Evolutionary conservation across 108 stramenopile genomes (phyloP).

Genomic region (Pseudonitzschia pungens): DNA sequence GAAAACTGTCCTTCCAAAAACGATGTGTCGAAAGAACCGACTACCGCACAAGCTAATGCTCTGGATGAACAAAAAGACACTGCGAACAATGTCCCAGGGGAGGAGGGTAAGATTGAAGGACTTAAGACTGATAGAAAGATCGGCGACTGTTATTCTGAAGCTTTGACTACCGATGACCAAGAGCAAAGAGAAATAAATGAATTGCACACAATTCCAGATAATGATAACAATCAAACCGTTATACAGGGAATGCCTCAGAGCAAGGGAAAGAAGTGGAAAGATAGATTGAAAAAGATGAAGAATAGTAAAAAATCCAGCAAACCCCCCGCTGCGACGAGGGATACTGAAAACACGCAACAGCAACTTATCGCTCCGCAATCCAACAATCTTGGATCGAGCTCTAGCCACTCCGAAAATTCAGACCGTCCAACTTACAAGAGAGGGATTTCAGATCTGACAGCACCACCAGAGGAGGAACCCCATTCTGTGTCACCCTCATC

Average conservation of each 20-base stretch:
- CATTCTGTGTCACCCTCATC: neutral
- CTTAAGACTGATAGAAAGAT: neutral
- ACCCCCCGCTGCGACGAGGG: neutral
- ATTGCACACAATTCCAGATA: neutral
- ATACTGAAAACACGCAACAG: neutral
- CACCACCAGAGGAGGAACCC: neutral
- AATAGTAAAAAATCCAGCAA: conserved; percentile 7
- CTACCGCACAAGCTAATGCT: too few relatives aligned
- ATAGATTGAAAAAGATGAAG: conserved; percentile 14
- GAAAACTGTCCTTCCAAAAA: too few relatives aligned
- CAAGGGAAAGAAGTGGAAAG: conserved; percentile 26
- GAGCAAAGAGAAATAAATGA: neutral
- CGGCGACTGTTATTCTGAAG: neutral
- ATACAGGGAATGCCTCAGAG: conserved; percentile 14
- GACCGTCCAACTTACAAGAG: conserved; percentile 3
- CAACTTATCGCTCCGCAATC: neutral
- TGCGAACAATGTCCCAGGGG: too few relatives aligned
- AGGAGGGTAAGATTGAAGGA: neutral
- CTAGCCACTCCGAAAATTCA: neutral
- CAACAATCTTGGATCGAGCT: neutral
- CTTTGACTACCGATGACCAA: neutral
- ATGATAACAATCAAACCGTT: conserved; percentile 1
- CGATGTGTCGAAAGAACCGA: too few relatives aligned
- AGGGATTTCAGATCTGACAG: neutral
- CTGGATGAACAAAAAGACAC: too few relatives aligned